Percentiles rank a stretch among this genome's conserved stretches.
Conservation (phyloP, 192 early-diverging fungal species). For the Coemansia sp. region DNA sequence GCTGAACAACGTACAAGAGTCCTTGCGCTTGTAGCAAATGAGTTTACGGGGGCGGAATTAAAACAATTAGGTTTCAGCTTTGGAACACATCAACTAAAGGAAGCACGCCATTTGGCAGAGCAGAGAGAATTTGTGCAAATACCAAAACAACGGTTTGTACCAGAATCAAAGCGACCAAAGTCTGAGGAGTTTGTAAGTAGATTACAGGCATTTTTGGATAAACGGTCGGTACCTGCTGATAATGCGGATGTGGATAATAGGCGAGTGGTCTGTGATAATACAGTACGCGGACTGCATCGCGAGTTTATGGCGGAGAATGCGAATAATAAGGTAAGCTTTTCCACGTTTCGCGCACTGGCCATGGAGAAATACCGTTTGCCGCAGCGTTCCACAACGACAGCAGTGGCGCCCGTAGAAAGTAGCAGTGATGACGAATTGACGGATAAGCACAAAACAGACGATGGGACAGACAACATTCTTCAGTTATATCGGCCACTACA, state of each 20-base stretch:
- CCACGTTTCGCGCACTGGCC: slow-evolving; percentile 26
- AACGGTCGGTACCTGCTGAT: slow-evolving; percentile 1
- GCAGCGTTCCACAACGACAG: not conserved
- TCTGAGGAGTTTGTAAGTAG: slow-evolving; percentile 5
- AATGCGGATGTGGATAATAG: not conserved
- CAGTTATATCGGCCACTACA: not conserved
- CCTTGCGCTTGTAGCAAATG: slow-evolving; percentile 23
- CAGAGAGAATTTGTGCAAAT: slow-evolving; percentile 10
- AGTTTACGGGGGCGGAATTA: slow-evolving; percentile 22
- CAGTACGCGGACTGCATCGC: slow-evolving; percentile 23
- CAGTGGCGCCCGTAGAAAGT: slow-evolving; percentile 1
- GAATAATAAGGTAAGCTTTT: slow-evolving; percentile 18
- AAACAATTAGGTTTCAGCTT: slow-evolving; percentile 18
- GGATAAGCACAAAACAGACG: not conserved
- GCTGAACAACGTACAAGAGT: slow-evolving; percentile 12
- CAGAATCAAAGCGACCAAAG: slow-evolving; percentile 21
- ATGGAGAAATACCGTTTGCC: slow-evolving; percentile 15
- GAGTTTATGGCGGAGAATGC: slow-evolving; percentile 11
- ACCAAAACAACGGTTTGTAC: slow-evolving; percentile 1
- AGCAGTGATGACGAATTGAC: not conserved
- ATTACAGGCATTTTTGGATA: slow-evolving; percentile 8
- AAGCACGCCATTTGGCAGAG: slow-evolving; percentile 11
- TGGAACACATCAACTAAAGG: slow-evolving; percentile 30
- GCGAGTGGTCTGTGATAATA: slow-evolving; percentile 4
- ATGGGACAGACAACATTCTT: not conserved